phyloP scores from a whole-genome alignment of 495 filamentous ascomycete species.

The Tuber indicum region DNA sequence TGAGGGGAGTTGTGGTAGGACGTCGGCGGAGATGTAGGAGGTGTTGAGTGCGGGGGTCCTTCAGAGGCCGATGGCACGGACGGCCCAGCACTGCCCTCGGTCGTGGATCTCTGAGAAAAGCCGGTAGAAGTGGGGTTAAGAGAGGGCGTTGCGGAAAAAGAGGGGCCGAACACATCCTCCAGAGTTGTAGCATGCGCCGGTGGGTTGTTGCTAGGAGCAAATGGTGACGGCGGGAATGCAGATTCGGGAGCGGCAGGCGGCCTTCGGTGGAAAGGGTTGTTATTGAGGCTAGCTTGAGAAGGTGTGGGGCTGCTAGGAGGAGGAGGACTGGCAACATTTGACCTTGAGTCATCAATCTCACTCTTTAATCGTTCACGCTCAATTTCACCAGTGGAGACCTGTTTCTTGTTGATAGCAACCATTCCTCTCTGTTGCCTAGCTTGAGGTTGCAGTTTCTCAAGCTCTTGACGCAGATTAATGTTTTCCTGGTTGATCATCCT shows the following conservation, averaged over 20 bases:
- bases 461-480: constrained; percentile 69
- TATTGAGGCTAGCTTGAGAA: constrained; percentile 31
- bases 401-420: constrained; percentile 97
- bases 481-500: constrained; percentile 73
- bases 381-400: constrained; percentile 77
- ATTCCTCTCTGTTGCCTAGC: constrained; percentile 90
- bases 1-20: constrained; percentile 53
- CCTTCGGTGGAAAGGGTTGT: constrained; percentile 40
- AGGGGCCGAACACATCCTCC: constrained; percentile 82
- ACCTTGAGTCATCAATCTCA: constrained; percentile 58
- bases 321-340: constrained; percentile 46
- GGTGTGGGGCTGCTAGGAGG: constrained; percentile 40
- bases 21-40: constrained; percentile 57
- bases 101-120: constrained; percentile 46
- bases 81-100: constrained; percentile 49
- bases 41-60: constrained; percentile 47
- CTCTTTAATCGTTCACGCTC: constrained; percentile 77
- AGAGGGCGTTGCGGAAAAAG: constrained; percentile 49
- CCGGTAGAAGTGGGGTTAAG: constrained; percentile 56
- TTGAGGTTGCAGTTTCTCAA: constrained; percentile 84
- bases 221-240: constrained; percentile 60
- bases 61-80: constrained; percentile 51
- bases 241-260: constrained; percentile 57
- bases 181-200: constrained; percentile 63
- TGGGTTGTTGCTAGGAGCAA: constrained; percentile 46